Evolutionary conservation across 1,139 yeast species (phyloP).

Genomic region (Suhomyces taliae): DNA sequence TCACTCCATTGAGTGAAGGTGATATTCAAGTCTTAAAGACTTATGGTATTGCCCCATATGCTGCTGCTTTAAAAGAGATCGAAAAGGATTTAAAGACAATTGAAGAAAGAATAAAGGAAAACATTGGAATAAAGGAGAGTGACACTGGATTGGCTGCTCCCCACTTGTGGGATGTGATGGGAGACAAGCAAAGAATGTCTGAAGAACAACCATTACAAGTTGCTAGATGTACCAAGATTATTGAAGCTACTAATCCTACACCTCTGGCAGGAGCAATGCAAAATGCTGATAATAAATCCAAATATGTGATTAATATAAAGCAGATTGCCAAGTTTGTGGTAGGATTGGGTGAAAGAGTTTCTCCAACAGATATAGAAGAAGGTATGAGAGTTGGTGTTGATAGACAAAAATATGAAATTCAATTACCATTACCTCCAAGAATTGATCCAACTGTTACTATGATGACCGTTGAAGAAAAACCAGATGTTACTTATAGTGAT

Average conservation of each 20-base stretch:
- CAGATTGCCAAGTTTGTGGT: conserved; percentile 98
- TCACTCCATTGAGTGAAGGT: conserved; percentile 88
- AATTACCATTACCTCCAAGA: conserved; percentile 94
- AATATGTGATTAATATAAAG: conserved; percentile 93
- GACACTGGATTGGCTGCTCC: conserved; percentile 97
- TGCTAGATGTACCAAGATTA: conserved; percentile 97
- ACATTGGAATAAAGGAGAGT: conserved; percentile 89
- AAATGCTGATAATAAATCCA: conserved; percentile 80
- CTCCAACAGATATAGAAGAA: conserved; percentile 98
- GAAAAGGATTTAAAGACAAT: conserved; percentile 84
- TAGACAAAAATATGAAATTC: conserved; percentile 93
- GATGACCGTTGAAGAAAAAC: conserved; percentile 99
- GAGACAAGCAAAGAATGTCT: conserved; percentile 89
- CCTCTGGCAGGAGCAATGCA: conserved; percentile 37
- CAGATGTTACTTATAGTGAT: conserved; percentile 86
- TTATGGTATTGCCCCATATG: conserved; percentile 97
- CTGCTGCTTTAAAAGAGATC: conserved; percentile 70
- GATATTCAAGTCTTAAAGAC: conserved; percentile 96
- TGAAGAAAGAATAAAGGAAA: conserved; percentile 86
- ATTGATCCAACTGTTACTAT: conserved; percentile 98
- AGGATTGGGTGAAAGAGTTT: conserved; percentile 91
- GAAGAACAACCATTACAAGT: conserved; percentile 97
- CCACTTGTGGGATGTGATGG: conserved; percentile 95
- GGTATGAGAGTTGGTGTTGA: conserved; percentile 99
- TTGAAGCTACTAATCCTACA: conserved; percentile 53